A percentile compares a stretch with the other conserved stretches of the same genome.
These are phyloP conservation scores for Bryum argenteum DNA, from an alignment of 225 moss, liverwort and hornwort species.

Conservation along the genomic window DNA sequence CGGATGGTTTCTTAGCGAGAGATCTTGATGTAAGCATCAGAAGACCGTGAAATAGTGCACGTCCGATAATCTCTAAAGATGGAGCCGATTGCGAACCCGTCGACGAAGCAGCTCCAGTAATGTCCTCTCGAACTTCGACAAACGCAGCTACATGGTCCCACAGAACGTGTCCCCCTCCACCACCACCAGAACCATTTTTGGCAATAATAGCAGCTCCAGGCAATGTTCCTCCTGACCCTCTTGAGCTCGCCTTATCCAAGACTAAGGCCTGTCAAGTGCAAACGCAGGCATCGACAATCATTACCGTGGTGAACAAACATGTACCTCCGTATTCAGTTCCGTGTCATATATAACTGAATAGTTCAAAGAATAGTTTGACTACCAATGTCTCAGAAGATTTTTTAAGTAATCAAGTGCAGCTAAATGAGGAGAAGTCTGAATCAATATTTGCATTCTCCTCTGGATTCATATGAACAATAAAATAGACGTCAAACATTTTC, in stretches of 20 bases:
- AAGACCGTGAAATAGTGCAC: conserved; percentile 89
- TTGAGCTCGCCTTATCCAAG: conserved; percentile 67
- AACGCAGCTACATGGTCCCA: conserved; percentile 92
- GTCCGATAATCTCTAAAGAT: conserved; percentile 73
- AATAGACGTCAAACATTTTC: conserved; percentile 11
- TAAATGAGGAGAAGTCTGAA: conserved; percentile 8
- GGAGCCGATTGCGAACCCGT: conserved; percentile 53
- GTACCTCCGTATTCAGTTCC: neutral
- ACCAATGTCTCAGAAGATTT: conserved; percentile 20
- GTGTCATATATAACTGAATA: conserved; percentile 7
- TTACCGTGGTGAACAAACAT: conserved; percentile 18
- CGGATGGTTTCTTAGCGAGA: conserved; percentile 65
- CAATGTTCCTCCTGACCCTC: conserved; percentile 61
- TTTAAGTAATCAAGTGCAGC: conserved; percentile 22
- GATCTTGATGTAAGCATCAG: conserved; percentile 84
- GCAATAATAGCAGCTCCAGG: conserved; percentile 92
- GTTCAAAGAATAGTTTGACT: conserved; percentile 3
- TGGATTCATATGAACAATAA: neutral
- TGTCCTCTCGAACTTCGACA: conserved; percentile 74
- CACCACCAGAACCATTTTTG: conserved; percentile 72
- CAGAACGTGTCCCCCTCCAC: conserved; percentile 64
- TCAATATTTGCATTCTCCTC: neutral
- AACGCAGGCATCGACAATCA: conserved; percentile 16
- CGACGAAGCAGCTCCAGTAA: conserved; percentile 55
- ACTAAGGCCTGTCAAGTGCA: conserved; percentile 52